Base-by-base conservation (phyloP, 1,284 basidiomycete species). In the Rhodotorula mucilaginosa region DNA sequence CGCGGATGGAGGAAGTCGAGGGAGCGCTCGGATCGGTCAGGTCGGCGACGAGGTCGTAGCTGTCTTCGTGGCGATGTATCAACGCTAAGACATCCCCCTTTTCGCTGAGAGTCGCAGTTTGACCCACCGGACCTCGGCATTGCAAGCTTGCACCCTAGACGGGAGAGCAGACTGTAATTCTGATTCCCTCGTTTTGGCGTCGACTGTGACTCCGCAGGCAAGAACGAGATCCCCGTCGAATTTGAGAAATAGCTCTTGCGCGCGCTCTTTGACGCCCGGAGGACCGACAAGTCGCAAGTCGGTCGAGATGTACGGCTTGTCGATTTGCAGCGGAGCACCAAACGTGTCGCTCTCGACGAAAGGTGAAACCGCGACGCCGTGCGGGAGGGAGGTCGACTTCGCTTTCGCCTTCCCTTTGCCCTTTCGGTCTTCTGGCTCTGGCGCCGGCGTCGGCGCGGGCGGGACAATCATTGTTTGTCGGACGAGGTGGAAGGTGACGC, bases 21-120 rank as follows among this genome's bases (percentile, higher is more conserved):
- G 26, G 5, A 19, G 3, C 21, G 19, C 7, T 21, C 10, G n/a
- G n/a, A 51, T 39, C 29, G 15, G 15, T 10, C 31, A 63, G n/a
- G 10, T 34, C 23, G 49, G 51, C 61, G 51, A 63, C 16, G 23
- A 63, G 34, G 49, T 63, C 61, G 49, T 63, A 54, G 31, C 61
- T 63, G 51, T 6, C n/a, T 7, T 16, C 16, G 34, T 7, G 26
- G 13, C 8, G 2, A 31, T 29, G 23, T 5, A 21, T n/a, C 23
- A 61, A 19, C 5, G 4, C 29, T 12, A 23, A 23, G 48, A 1
- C 39, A 44, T 44, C 39, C 2, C 39, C 2, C 7, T 16, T 21
- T 15, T 0, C 26, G 6, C 10, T 5, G 19, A 61, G 2, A 21
- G 8, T 2, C 2, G 7, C 2, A 26, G 0, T 1, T 5, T 16